Evolutionary conservation across 306 rosid genomes (phyloP), one percentile per base, ranked within the genome.

Genomic region (Vigna angularis): DNA sequence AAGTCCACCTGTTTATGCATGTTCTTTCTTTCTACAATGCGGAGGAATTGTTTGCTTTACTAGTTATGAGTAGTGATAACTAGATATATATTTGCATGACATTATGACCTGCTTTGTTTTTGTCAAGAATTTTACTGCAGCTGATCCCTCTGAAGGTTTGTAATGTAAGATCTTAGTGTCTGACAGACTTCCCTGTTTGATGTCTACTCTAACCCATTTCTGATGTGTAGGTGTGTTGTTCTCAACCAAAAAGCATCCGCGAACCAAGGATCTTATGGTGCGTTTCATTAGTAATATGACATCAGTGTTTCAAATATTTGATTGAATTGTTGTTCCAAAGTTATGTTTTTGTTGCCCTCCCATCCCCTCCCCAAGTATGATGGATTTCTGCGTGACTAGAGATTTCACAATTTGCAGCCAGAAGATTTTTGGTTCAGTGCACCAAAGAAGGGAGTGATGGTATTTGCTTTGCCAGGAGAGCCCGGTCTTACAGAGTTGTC

Each of bases 391-490:
- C 20, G 12, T 78, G 76, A 79, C 75, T 9, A 58, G 7, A 9
- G 71, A 32, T 70, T 66, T 59, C 50, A 63, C 49, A 63, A 79
- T 61, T 58, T 74, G 83, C 90, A 96, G 99, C 90, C 98, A 17
- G 98, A 96, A 80, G 99, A 93, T 80, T 88, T 82, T 90, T 96
- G 97, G 98, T 96, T 93, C 79, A 83, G 89, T 85, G 98, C 99
- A 5, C 97, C 99, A 59, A 96, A 96, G 90, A 93, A 96, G 86
- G 98, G 99, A 72, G 91, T 93, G 63, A 93, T 96, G 97, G 99
- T 96, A 79, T 96, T 96, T 81, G 98, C 96, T 6, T 80, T 93
- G 84, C 99, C 97, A 2, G 99, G 99, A 83, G 98, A 96, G 81
- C 98, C 97, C 22, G 99, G 99, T 80, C 90, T 96, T 77, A 86